These are phyloP conservation scores for Intubia oerlemansii DNA, from an alignment of 2,329 filamentous ascomycete species.

Conservation along the genomic window DNA sequence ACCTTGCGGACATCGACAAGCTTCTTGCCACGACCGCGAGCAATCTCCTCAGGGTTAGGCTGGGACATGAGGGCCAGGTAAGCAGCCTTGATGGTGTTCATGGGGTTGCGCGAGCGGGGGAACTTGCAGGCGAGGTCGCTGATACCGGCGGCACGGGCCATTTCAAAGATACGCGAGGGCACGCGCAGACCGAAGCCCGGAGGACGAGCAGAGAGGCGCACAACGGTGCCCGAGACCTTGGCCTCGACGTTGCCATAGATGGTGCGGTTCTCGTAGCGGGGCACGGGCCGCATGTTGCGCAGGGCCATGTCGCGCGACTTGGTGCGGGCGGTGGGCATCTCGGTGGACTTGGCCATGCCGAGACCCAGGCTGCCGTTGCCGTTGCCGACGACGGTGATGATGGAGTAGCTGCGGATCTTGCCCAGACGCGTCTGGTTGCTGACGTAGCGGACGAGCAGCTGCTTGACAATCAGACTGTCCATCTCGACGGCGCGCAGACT, in stretches of 20 bases:
- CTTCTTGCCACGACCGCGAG: conserved; percentile 78
- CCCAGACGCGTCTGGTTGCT: conserved; percentile 90
- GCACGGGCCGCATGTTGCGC: conserved; percentile 80
- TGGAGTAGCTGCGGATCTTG: conserved; percentile 62
- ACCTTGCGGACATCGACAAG: conserved; percentile 90
- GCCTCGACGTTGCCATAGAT: conserved; percentile 67
- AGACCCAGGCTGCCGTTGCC: conserved; percentile 68
- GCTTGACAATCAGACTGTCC: conserved; percentile 40
- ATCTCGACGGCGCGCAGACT: conserved; percentile 32
- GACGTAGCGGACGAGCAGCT: conserved; percentile 52
- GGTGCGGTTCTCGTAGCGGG: conserved; percentile 76
- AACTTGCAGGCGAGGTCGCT: conserved; percentile 70
- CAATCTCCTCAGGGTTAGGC: conserved; percentile 73
- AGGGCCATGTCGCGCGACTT: conserved; percentile 70
- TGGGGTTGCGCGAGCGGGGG: conserved; percentile 73
- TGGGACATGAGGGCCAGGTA: conserved; percentile 68
- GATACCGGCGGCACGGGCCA: conserved; percentile 73
- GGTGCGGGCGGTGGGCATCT: conserved; percentile 40
- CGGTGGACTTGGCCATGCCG: conserved; percentile 74
- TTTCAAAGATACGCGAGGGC: conserved; percentile 82
- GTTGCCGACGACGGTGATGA: conserved; percentile 70
- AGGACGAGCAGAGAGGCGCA: conserved; percentile 62
- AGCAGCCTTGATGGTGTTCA: conserved; percentile 93
- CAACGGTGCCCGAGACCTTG: conserved; percentile 75
- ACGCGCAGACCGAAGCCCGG: conserved; percentile 95